phyloP scores from a whole-genome alignment of 192 early-diverging fungal genomes.

The Lunasporangiospora selenospora region DNA sequence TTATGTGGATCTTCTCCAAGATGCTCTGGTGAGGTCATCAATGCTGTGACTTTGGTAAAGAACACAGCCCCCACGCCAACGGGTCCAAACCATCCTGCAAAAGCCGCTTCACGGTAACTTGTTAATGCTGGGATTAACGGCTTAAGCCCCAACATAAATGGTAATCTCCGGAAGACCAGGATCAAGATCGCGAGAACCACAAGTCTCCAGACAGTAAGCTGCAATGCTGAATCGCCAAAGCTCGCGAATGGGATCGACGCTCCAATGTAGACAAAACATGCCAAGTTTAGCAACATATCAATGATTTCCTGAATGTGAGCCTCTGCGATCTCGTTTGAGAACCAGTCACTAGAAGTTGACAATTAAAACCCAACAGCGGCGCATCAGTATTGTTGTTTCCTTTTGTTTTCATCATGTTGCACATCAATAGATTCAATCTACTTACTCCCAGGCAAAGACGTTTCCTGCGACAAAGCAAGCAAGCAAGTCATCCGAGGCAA shows the following conservation, averaged over 20 bases:
- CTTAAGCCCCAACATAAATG: constrained; percentile 68
- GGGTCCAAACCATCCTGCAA: constrained; percentile 93
- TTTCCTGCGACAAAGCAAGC: constrained; percentile 84
- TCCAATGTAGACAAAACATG: constrained; percentile 92
- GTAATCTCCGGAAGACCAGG: constrained; percentile 76
- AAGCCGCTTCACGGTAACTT: constrained; percentile 77
- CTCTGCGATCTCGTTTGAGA: constrained; percentile 79
- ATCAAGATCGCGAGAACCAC: constrained; percentile 65
- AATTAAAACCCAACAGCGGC: too few relatives aligned
- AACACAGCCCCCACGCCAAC: constrained; percentile 76
- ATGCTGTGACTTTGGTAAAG: constrained; percentile 51
- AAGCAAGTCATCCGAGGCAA: constrained; percentile 79
- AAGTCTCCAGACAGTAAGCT: constrained; percentile 73
- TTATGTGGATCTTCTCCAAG: constrained; percentile 15
- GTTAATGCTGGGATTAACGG: constrained; percentile 72
- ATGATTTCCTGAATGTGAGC: constrained; percentile 91
- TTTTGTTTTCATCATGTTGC: too few relatives aligned
- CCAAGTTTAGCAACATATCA: constrained; percentile 85
- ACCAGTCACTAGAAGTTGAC: constrained; percentile 71
- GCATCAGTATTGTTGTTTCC: too few relatives aligned
- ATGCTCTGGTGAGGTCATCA: constrained; percentile 7
- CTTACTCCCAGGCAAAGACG: constrained; percentile 83
- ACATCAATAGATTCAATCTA: too few relatives aligned
- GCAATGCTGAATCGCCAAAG: constrained; percentile 61
- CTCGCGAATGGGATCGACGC: constrained; percentile 75